Base-by-base conservation (phyloP, 306 rosid genomes). In the Malus asiatica region DNA sequence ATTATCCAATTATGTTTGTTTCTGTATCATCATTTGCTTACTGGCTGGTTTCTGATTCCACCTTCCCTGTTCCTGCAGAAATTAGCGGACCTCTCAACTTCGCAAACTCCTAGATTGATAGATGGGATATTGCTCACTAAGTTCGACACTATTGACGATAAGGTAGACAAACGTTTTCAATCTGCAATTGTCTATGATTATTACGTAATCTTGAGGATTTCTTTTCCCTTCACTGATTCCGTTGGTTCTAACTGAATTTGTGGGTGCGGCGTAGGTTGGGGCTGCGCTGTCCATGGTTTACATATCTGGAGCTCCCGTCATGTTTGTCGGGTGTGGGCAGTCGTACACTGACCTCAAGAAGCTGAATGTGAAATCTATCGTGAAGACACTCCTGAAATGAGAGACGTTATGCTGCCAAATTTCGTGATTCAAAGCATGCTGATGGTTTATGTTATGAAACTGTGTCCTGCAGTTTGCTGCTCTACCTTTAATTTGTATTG, bases 291-390 rank as follows among this genome's bases (percentile, higher is more conserved):
- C 99, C 18, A 96, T 96, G 99, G 99, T 96, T 62, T 96, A 96
- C 84, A 84, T 96, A 74, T 92, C 99, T 7, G 99, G 99, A 77
- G 91, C 99, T 55, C 99, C 99, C 0, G 97, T 96, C 53, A 96
- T 96, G 99, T 96, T 96, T 44, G 99, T 96, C 33, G 99, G 99
- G 10, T 96, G 99, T 32, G 99, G 99, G 69, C 99, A 96, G 87
- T 92, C 99, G 9, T 92, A 96, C 58, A 92, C 98, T 1, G 99
- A 96, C 84, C 97, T 96, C 63, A 96, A 89, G 88, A 96, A 96
- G 84, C 99, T 92, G 73, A 96, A 96, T 38, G 97, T 89, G 69
- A 96, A 96, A 77, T 96, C 97, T 4, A 90, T 96, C 30, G 93
- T 88, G 78, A 92, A 90, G 91, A 96, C 99, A 0, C 99, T 96